These are phyloP conservation scores for Cucumis hystrix DNA, from an alignment of 306 rosid species.

Conservation along the genomic window DNA sequence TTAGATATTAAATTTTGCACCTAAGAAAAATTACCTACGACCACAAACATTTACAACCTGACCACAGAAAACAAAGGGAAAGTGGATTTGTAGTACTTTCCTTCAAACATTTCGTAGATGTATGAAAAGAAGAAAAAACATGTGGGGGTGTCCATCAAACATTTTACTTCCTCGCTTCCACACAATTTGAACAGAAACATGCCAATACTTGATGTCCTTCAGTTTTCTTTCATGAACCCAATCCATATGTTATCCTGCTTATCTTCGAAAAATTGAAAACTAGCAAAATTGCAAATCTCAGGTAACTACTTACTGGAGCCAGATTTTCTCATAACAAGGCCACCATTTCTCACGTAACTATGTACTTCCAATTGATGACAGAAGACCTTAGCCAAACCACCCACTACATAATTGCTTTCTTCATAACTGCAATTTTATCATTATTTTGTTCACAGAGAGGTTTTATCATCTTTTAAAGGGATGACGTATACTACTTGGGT, in stretches of 20 bases:
- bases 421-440: not conserved
- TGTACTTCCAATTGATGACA: not conserved
- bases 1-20: not conserved
- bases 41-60: not conserved
- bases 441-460: not conserved
- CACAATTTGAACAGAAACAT: not conserved
- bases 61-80: not conserved
- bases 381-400: not conserved
- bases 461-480: not conserved
- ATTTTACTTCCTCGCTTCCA: not conserved
- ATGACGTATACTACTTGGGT: not conserved
- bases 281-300: not conserved
- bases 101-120: not conserved
- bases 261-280: not conserved
- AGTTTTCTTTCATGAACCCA: not conserved
- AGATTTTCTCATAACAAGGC: not conserved
- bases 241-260: not conserved
- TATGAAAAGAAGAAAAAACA: not conserved
- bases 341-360: not conserved
- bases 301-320: not conserved
- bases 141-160: not conserved
- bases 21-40: not conserved
- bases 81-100: not conserved
- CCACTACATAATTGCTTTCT: not conserved
- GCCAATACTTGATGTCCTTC: not conserved